A percentile compares a stretch with the other conserved stretches of the same genome.
These are phyloP conservation scores for Verbascum thapsus DNA, from an alignment of 257 asterid species.

Conservation along the genomic window DNA sequence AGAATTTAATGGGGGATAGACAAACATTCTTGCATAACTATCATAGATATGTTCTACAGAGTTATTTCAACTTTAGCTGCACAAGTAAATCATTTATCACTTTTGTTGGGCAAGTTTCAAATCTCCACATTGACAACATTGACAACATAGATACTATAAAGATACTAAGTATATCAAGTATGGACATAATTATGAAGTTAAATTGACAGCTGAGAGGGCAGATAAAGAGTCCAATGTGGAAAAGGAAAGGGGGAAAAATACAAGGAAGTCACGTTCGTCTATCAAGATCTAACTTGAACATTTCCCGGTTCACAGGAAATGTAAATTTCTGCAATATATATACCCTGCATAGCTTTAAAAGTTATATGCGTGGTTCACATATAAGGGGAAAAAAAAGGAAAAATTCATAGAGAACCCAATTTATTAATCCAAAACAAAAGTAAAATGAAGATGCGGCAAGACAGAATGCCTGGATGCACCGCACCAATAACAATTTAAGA, in stretches of 20 bases:
- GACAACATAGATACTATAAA: constrained; percentile 3
- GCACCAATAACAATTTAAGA: not conserved
- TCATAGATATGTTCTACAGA: constrained; percentile 8
- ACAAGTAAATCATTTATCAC: not conserved
- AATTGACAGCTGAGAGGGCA: not conserved
- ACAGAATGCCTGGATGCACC: not conserved
- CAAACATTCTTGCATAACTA: constrained; percentile 3
- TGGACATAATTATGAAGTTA: not conserved
- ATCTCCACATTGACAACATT: not conserved
- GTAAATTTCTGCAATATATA: not conserved
- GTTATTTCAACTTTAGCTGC: not conserved
- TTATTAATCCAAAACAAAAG: not conserved
- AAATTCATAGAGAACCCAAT: not conserved
- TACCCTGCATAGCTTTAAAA: constrained; percentile 13
- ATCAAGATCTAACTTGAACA: not conserved
- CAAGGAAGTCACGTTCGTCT: not conserved
- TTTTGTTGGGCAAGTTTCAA: not conserved
- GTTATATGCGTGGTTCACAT: constrained; percentile 1
- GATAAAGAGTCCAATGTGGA: not conserved
- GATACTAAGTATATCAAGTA: not conserved
- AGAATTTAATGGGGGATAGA: not conserved
- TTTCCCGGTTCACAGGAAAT: constrained; percentile 5
- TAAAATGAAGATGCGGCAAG: not conserved
- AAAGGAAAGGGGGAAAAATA: not conserved
- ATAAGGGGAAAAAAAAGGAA: not conserved